A percentile compares a stretch with the other conserved stretches of the same genome.
Evolutionary conservation across 331 rosid species (phyloP).

Genomic region (Erythrophleum ivorense): DNA sequence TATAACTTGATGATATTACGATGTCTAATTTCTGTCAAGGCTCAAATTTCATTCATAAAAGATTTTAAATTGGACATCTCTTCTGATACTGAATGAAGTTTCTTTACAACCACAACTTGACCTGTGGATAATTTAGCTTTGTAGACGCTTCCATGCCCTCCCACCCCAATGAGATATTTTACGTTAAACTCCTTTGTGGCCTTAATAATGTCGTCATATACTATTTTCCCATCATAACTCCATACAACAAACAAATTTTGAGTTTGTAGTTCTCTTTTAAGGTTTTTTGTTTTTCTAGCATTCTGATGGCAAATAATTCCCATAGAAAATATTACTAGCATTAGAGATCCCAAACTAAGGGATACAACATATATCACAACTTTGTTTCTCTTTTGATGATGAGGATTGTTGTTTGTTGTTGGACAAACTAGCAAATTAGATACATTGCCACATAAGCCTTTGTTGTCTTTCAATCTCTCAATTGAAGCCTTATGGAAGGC

Average conservation of each 20-base stretch:
- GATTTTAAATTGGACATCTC: background rate
- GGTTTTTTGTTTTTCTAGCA: background rate
- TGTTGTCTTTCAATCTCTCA: background rate
- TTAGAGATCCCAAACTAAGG: background rate
- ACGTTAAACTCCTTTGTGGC: conserved; percentile 48
- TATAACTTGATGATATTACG: background rate
- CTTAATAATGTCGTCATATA: conserved; percentile 43
- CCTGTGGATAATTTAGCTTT: conserved; percentile 38
- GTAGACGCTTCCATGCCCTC: conserved; percentile 44
- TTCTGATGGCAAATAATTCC: too few relatives aligned
- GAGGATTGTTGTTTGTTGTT: background rate
- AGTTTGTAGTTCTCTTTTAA: background rate
- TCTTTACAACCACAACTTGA: conserved; percentile 53
- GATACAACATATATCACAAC: background rate
- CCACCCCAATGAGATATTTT: conserved; percentile 43
- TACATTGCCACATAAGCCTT: background rate
- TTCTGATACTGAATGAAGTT: conserved; percentile 31
- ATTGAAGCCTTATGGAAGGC: background rate
- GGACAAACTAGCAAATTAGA: background rate
- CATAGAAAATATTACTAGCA: too few relatives aligned
- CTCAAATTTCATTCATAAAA: too few relatives aligned
- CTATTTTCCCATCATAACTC: conserved; percentile 40
- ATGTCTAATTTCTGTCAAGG: too few relatives aligned
- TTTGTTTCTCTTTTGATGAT: background rate
- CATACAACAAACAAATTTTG: conserved; percentile 22